These are phyloP conservation scores for Neurospora crassa DNA, from an alignment of 2,329 filamentous ascomycete species.

Conservation along the genomic window DNA sequence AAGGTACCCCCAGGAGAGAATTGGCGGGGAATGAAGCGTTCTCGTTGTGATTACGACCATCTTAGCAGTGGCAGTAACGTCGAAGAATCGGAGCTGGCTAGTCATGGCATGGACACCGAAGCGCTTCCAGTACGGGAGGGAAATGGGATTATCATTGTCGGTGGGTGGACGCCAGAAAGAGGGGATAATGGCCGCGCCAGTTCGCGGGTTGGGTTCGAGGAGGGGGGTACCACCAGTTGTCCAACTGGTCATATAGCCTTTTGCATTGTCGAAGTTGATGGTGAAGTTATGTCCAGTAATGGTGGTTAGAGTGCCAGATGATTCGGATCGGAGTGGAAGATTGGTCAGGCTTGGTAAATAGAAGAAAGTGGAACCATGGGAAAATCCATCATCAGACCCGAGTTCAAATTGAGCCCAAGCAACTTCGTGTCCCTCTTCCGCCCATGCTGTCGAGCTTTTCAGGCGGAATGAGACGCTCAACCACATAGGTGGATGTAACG, in stretches of 20 bases:
- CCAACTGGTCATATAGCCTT: conserved; percentile 35
- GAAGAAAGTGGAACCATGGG: too few species aligned
- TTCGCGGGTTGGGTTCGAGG: conserved; percentile 26
- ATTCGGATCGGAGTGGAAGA: conserved; percentile 17
- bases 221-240: conserved; percentile 24
- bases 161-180: conserved; percentile 56
- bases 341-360: neutral
- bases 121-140: conserved; percentile 48
- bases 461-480: conserved; percentile 36
- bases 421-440: conserved; percentile 41
- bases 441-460: conserved; percentile 38
- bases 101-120: conserved; percentile 38
- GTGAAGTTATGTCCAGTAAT: conserved; percentile 25
- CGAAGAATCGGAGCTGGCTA: conserved; percentile 34
- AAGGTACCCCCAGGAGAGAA: conserved; percentile 50
- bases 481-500: neutral
- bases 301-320: conserved; percentile 14
- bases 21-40: conserved; percentile 46
- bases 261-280: conserved; percentile 35
- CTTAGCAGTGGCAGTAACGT: conserved; percentile 13
- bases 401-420: conserved; percentile 43
- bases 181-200: conserved; percentile 29
- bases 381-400: conserved; percentile 4
- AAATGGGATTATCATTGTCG: conserved; percentile 50
- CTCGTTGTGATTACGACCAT: conserved; percentile 30